A percentile compares a stretch with the other conserved stretches of the same genome.
Conservation (phyloP, 2,329 filamentous ascomycete species). For the Fusarium sp. region DNA sequence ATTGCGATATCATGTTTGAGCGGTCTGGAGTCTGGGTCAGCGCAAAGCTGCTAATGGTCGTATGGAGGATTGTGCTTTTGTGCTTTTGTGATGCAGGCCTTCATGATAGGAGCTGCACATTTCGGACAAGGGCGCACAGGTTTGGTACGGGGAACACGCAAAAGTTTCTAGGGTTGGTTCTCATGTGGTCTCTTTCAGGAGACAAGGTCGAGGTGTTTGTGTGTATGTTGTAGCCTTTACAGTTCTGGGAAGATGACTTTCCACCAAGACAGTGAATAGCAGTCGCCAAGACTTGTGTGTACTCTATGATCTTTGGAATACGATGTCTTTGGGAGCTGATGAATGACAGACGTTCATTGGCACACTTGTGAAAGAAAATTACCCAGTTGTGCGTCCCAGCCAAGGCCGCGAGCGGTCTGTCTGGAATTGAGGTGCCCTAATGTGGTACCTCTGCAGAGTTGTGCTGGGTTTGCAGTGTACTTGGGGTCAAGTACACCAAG, state of each 20-base stretch:
- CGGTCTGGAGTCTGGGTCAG: slow-evolving; percentile 38
- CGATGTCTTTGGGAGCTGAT: background rate
- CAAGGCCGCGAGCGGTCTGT: background rate
- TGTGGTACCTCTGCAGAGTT: background rate
- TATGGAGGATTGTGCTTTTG: slow-evolving; percentile 16
- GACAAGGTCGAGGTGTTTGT: slow-evolving; percentile 8
- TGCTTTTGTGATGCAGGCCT: slow-evolving; percentile 20
- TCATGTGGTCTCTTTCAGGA: slow-evolving; percentile 10
- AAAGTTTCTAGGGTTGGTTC: slow-evolving; percentile 27
- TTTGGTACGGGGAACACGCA: slow-evolving; percentile 22
- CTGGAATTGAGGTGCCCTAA: background rate
- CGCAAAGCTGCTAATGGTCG: slow-evolving; percentile 27
- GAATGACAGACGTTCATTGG: background rate
- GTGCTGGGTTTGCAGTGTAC: background rate
- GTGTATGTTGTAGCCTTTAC: slow-evolving; percentile 1
- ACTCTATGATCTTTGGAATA: slow-evolving; percentile 4
- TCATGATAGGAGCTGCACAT: slow-evolving; percentile 14
- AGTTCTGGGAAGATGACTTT: slow-evolving; percentile 2
- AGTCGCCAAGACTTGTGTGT: slow-evolving; percentile 7
- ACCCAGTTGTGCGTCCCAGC: background rate
- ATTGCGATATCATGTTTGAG: slow-evolving; percentile 24
- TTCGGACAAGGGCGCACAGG: slow-evolving; percentile 33
- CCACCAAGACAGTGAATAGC: slow-evolving; percentile 5
- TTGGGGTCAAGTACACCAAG: background rate
- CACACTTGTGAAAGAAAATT: background rate